phyloP scores from a whole-genome alignment of 202 grass and related monocot species.

The Schoenoplectus triqueter region DNA sequence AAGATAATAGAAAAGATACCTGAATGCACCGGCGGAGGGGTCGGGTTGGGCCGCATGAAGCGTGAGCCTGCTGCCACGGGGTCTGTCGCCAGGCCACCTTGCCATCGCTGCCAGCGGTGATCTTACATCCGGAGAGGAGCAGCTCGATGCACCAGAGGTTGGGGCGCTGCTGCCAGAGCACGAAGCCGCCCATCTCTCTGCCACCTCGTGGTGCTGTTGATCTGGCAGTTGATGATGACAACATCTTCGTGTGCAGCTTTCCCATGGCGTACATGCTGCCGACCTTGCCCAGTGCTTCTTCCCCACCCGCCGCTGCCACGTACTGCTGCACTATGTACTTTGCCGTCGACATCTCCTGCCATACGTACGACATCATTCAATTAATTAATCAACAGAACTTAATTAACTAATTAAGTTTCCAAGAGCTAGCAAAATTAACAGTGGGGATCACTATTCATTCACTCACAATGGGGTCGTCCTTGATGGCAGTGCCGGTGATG shows the following conservation, averaged over 20 bases:
- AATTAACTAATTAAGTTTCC: too few species aligned
- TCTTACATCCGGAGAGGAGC: slow-evolving; percentile 47
- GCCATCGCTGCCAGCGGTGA: slow-evolving; percentile 46
- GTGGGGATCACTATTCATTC: too few species aligned
- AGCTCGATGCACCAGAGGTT: slow-evolving; percentile 50
- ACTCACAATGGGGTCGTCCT: slow-evolving; percentile 42
- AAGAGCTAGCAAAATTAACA: neutral
- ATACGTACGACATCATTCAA: neutral
- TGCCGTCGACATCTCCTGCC: slow-evolving; percentile 44
- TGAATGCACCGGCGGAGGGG: slow-evolving; percentile 51
- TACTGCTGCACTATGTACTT: slow-evolving; percentile 57
- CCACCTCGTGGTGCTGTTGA: neutral
- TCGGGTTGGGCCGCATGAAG: slow-evolving; percentile 43
- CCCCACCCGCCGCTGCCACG: slow-evolving; percentile 45
- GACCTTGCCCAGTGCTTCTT: slow-evolving; percentile 32
- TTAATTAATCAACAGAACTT: too few species aligned
- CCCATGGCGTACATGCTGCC: slow-evolving; percentile 51
- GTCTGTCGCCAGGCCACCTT: slow-evolving; percentile 51
- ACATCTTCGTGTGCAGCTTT: slow-evolving; percentile 44
- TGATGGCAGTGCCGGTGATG: neutral
- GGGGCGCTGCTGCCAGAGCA: slow-evolving; percentile 49
- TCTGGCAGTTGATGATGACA: neutral
- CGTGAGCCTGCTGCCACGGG: slow-evolving; percentile 40
- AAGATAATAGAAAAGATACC: slow-evolving; percentile 12
- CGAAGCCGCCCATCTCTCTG: slow-evolving; percentile 47